Percentiles rank a stretch among this genome's conserved stretches.
phyloP scores from a whole-genome alignment of 495 filamentous ascomycete species.

The Pyronema omphalodes region DNA sequence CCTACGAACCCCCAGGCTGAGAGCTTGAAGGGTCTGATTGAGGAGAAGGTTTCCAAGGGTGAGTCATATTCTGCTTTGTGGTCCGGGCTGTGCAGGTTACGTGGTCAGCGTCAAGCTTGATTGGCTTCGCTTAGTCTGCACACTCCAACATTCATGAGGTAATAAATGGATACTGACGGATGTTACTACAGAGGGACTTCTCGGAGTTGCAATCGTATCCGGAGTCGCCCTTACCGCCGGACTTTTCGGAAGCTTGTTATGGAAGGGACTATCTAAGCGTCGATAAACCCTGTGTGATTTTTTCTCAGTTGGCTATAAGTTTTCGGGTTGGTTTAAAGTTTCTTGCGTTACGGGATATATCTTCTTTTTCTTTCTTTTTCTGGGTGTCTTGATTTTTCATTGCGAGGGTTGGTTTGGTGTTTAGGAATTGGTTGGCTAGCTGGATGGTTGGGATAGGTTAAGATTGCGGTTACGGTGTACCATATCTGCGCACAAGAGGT shows the following conservation, averaged over 20 bases:
- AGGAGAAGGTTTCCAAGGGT: conserved; percentile 75
- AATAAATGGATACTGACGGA: neutral
- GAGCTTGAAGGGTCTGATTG: conserved; percentile 68
- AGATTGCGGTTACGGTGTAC: too few species aligned
- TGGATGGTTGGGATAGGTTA: too few species aligned
- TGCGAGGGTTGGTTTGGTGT: too few species aligned
- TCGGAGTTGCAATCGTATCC: conserved; percentile 93
- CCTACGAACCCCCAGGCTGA: conserved; percentile 73
- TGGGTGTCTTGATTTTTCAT: too few species aligned
- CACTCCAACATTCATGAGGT: neutral
- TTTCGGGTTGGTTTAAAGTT: too few species aligned
- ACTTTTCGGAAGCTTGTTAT: conserved; percentile 70
- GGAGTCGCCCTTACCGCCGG: conserved; percentile 84
- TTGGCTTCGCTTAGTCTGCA: too few species aligned
- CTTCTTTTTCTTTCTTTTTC: too few species aligned
- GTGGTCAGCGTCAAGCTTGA: neutral
- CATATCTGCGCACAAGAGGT: too few species aligned
- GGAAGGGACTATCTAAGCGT: conserved; percentile 48
- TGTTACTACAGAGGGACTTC: conserved; percentile 46
- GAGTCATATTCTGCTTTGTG: neutral
- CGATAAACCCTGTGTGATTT: conserved; percentile 13
- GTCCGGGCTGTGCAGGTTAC: neutral
- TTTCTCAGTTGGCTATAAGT: too few species aligned
- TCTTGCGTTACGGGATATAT: too few species aligned
- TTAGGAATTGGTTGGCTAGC: too few species aligned